A percentile compares a stretch with the other conserved stretches of the same genome.
These are phyloP conservation scores for Persicaria tinctoria DNA, from an alignment of 148 eudicot species.

Conservation along the genomic window DNA sequence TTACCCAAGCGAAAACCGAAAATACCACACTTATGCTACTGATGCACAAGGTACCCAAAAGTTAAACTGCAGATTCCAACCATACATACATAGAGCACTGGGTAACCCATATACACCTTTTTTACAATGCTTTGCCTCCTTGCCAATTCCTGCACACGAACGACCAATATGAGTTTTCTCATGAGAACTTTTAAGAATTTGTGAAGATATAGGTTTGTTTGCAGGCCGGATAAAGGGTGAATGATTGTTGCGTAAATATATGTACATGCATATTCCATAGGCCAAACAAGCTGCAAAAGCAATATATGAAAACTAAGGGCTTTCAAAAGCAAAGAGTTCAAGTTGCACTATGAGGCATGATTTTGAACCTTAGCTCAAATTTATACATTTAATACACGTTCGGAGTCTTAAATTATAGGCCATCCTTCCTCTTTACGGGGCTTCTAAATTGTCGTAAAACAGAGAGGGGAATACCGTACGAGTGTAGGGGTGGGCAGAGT, in stretches of 20 bases:
- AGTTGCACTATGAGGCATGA: no score
- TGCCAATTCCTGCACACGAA: conserved; percentile 33
- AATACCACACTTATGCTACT: neutral
- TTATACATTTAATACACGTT: no score
- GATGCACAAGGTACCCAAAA: conserved; percentile 40
- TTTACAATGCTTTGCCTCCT: conserved; percentile 23
- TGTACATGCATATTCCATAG: neutral
- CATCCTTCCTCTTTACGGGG: neutral
- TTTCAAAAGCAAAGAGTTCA: no score
- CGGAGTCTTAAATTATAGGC: no score
- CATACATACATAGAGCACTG: conserved; percentile 49
- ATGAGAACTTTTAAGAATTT: neutral
- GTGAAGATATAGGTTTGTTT: neutral
- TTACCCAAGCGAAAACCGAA: no score
- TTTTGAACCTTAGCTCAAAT: no score
- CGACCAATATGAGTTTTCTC: neutral
- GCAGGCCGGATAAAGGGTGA: neutral
- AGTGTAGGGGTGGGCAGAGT: neutral
- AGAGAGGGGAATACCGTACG: neutral
- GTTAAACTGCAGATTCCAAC: conserved; percentile 41
- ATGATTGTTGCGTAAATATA: neutral
- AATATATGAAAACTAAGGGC: no score
- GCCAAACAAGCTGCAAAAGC: no score
- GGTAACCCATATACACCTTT: conserved; percentile 44
- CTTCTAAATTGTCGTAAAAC: no score